Conservation (phyloP, 306 rosid species). For the Castanea sativa region DNA sequence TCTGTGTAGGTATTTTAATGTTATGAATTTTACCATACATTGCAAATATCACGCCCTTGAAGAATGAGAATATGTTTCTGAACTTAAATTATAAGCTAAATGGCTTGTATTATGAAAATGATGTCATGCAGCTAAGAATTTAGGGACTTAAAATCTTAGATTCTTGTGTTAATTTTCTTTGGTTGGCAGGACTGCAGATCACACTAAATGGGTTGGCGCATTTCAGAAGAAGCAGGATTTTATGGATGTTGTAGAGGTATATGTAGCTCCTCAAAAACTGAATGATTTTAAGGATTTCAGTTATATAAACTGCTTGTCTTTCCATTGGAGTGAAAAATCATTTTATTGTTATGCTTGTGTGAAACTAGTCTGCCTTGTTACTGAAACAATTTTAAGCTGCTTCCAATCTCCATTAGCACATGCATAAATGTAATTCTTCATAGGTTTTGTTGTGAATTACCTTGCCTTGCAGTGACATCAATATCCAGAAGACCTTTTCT, state of each 20-base stretch:
- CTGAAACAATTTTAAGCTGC: not conserved
- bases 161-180: not conserved
- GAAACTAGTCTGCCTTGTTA: not conserved
- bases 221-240: constrained; percentile 54
- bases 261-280: constrained; percentile 12
- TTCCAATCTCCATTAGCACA: not conserved
- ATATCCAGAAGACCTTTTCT: not conserved
- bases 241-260: constrained; percentile 54
- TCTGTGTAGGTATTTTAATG: not conserved
- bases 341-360: not conserved
- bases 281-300: not conserved
- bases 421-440: not conserved
- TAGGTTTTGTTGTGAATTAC: not conserved
- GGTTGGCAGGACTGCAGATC: constrained; percentile 49
- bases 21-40: not conserved
- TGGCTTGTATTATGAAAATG: not conserved
- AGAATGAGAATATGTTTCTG: not conserved
- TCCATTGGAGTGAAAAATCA: not conserved
- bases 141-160: not conserved
- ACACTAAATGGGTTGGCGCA: constrained; percentile 57
- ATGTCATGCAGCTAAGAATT: not conserved
- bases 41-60: not conserved
- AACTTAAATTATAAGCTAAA: no score
- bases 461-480: not conserved
- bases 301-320: constrained; percentile 3